These are phyloP conservation scores for Phytopythium delawarense DNA, from an alignment of 352 stramenopile species.

Conservation along the genomic window DNA sequence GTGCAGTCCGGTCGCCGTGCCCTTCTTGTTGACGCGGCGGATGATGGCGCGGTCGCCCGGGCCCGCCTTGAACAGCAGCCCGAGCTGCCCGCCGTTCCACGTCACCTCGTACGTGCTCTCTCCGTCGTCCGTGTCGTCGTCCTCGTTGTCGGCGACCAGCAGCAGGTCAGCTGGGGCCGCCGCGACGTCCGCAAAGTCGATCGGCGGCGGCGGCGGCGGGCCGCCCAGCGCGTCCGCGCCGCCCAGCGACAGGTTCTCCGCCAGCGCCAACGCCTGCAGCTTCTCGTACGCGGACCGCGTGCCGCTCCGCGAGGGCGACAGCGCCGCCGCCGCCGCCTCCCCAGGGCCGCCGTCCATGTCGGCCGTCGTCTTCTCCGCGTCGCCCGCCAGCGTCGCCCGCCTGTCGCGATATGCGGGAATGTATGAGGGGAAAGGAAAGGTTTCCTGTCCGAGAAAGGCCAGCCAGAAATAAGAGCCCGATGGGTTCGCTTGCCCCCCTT, in stretches of 20 bases:
- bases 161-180: neutral
- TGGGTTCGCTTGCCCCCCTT: neutral
- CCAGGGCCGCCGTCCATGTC: slow-evolving; percentile 27
- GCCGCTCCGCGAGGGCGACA: slow-evolving; percentile 10
- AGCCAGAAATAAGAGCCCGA: neutral
- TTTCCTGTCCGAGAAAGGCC: neutral
- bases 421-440: neutral
- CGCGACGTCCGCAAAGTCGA: slow-evolving; percentile 5
- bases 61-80: slow-evolving; percentile 69
- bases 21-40: slow-evolving; percentile 71
- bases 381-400: slow-evolving; percentile 22
- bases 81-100: slow-evolving; percentile 62
- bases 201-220: slow-evolving; percentile 9
- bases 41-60: slow-evolving; percentile 52
- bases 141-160: slow-evolving; percentile 8
- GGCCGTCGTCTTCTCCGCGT: slow-evolving; percentile 25
- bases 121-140: slow-evolving; percentile 44
- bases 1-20: slow-evolving; percentile 48
- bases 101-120: slow-evolving; percentile 70
- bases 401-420: slow-evolving; percentile 41
- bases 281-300: slow-evolving; percentile 43
- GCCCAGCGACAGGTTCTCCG: slow-evolving; percentile 38
- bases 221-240: slow-evolving; percentile 20
- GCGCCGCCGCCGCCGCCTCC: slow-evolving; percentile 8
- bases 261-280: slow-evolving; percentile 47